Conservation (phyloP, 2,329 filamentous ascomycete species). For the Ophiostoma perfectum region DNA sequence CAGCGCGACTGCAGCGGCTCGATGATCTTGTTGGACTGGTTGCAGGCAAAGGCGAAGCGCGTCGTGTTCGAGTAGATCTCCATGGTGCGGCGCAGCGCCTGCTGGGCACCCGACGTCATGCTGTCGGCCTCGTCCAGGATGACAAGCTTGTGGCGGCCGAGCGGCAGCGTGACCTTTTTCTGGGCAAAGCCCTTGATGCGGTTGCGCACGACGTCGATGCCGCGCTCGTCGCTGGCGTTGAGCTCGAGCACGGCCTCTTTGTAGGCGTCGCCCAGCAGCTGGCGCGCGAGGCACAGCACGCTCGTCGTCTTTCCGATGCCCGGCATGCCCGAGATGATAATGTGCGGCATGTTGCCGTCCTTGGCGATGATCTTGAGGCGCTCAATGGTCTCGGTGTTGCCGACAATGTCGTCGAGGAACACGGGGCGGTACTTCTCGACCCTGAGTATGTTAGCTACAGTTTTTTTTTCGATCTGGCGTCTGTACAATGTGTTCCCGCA, state of each 20-base stretch:
- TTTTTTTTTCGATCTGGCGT: too few relatives aligned
- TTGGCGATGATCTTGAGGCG: conserved; percentile 96
- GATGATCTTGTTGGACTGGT: conserved; percentile 98
- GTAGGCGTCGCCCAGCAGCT: conserved; percentile 86
- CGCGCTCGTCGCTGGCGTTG: conserved; percentile 92
- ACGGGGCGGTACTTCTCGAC: conserved; percentile 97
- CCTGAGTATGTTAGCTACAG: conserved; percentile 46
- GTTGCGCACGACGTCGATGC: conserved; percentile 95
- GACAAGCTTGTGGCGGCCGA: conserved; percentile 88
- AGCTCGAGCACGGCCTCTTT: conserved; percentile 96
- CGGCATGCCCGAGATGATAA: conserved; percentile 99
- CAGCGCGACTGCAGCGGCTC: conserved; percentile 97
- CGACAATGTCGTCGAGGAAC: conserved; percentile 93
- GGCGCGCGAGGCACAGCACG: conserved; percentile 84
- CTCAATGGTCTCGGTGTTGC: conserved; percentile 96
- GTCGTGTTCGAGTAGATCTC: conserved; percentile 98
- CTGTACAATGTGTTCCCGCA: background rate
- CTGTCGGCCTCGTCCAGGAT: conserved; percentile 97
- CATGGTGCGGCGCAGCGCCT: conserved; percentile 92
- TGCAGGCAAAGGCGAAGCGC: conserved; percentile 95
- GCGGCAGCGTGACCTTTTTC: conserved; percentile 93
- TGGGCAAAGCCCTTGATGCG: conserved; percentile 98
- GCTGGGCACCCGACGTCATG: conserved; percentile 96
- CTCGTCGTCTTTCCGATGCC: conserved; percentile 98
- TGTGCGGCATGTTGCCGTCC: conserved; percentile 98